phyloP scores from a whole-genome alignment of 768 basidiomycete species.

The Boletus speciosus region DNA sequence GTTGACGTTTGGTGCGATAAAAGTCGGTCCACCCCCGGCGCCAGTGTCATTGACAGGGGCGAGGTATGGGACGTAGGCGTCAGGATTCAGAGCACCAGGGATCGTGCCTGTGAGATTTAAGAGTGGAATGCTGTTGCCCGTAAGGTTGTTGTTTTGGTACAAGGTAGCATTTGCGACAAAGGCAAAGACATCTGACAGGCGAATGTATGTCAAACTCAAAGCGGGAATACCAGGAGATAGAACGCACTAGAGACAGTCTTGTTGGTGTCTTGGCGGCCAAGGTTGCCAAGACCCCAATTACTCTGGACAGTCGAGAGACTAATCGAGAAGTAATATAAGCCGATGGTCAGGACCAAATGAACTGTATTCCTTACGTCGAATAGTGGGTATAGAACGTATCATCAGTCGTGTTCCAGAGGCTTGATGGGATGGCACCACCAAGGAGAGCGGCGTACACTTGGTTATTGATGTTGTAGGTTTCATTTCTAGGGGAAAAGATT shows the following conservation, averaged over 20 bases:
- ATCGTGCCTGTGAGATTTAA: constrained; percentile 41
- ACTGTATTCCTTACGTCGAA: constrained; percentile 33
- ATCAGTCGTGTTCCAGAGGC: constrained; percentile 45
- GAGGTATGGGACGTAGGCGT: constrained; percentile 40
- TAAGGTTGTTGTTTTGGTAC: constrained; percentile 39
- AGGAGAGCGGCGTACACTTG: constrained; percentile 43
- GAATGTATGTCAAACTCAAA: not conserved
- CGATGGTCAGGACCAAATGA: not conserved
- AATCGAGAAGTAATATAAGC: not conserved
- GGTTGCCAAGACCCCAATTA: constrained; percentile 60
- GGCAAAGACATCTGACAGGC: constrained; percentile 45
- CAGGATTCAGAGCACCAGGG: constrained; percentile 43
- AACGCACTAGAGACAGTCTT: constrained; percentile 30
- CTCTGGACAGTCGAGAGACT: constrained; percentile 51
- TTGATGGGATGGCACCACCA: constrained; percentile 43
- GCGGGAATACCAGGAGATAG: not conserved
- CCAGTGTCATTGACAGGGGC: constrained; percentile 39
- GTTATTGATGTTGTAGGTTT: constrained; percentile 41
- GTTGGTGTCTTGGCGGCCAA: constrained; percentile 58
- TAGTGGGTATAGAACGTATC: constrained; percentile 59
- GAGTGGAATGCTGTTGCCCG: constrained; percentile 28
- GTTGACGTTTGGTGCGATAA: constrained; percentile 35
- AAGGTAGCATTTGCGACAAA: constrained; percentile 46
- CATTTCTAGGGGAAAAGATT: constrained; percentile 16
- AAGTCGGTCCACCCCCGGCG: constrained; percentile 43